Conservation (phyloP, 2,329 filamentous ascomycete species). For the Penicillium frequentans region DNA sequence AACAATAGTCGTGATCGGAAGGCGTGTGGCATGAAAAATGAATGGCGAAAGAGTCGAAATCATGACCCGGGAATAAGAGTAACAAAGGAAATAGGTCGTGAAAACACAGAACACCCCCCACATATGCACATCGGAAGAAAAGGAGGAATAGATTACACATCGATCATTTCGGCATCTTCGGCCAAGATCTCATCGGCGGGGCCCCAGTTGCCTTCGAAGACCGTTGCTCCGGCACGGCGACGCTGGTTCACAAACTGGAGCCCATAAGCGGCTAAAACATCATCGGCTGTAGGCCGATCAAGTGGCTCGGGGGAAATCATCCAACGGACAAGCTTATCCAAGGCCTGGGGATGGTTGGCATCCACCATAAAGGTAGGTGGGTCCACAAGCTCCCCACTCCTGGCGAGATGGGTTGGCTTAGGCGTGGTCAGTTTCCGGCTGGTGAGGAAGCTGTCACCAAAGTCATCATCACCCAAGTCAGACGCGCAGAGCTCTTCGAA, state of each 20-base stretch:
- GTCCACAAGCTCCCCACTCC: conserved; percentile 60
- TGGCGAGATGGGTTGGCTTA: conserved; percentile 33
- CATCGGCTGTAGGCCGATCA: conserved; percentile 70
- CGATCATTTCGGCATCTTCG: conserved; percentile 64
- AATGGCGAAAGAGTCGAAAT: conserved; percentile 18
- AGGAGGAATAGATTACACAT: conserved; percentile 46
- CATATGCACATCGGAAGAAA: conserved; percentile 33
- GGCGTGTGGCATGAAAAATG: conserved; percentile 16
- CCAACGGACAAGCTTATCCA: conserved; percentile 81
- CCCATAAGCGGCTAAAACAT: conserved; percentile 71
- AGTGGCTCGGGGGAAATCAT: conserved; percentile 80
- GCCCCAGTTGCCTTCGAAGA: conserved; percentile 96
- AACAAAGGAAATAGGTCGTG: conserved; percentile 24
- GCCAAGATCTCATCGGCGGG: conserved; percentile 66
- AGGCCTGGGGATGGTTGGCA: conserved; percentile 66
- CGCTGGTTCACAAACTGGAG: conserved; percentile 77
- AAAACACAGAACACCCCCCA: conserved; percentile 27
- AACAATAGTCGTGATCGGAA: conserved; percentile 17
- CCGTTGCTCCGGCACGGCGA: conserved; percentile 82
- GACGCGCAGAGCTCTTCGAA: conserved; percentile 46
- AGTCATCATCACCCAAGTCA: conserved; percentile 46
- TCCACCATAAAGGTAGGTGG: conserved; percentile 91
- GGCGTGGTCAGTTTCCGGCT: conserved; percentile 24
- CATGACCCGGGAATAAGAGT: conserved; percentile 17
- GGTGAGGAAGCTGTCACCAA: conserved; percentile 39